These are phyloP conservation scores for Starmerella stigmatis DNA, from an alignment of 805 yeast genomes.

Conservation along the genomic window DNA sequence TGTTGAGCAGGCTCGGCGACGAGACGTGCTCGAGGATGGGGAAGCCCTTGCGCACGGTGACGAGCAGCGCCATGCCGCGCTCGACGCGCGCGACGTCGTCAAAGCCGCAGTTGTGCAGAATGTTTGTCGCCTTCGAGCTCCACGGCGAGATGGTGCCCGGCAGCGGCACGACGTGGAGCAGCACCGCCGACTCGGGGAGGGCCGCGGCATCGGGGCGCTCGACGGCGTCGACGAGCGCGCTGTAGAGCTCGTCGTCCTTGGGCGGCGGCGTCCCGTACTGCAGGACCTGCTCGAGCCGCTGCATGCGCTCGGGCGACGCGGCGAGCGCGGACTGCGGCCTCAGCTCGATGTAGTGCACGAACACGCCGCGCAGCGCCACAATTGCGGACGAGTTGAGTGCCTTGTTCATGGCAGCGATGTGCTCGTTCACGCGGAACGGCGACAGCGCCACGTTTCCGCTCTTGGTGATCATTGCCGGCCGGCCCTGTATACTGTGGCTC, in stretches of 20 bases:
- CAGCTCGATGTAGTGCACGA: constrained; percentile 69
- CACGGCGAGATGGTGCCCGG: constrained; percentile 97
- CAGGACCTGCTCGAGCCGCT: constrained; percentile 45
- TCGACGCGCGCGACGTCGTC: constrained; percentile 71
- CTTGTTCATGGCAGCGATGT: constrained; percentile 62
- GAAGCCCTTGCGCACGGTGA: constrained; percentile 62
- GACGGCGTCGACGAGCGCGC: constrained; percentile 34
- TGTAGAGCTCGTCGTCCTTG: constrained; percentile 37
- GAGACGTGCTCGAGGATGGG: constrained; percentile 48
- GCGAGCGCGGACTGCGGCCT: constrained; percentile 30
- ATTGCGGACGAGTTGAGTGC: constrained; percentile 59
- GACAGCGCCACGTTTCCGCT: constrained; percentile 83
- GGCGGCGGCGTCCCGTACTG: constrained; percentile 66
- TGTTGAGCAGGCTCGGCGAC: constrained; percentile 49
- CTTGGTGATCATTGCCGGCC: constrained; percentile 20
- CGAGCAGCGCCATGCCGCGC: constrained; percentile 71
- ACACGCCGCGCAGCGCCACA: constrained; percentile 59
- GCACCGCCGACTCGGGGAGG: constrained; percentile 35
- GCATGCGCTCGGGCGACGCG: constrained; percentile 32
- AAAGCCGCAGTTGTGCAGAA: constrained; percentile 79
- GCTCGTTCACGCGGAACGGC: constrained; percentile 65
- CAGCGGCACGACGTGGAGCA: constrained; percentile 77
- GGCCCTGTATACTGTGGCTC: background rate
- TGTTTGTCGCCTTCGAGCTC: constrained; percentile 98
- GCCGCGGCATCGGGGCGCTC: constrained; percentile 17